These are phyloP conservation scores for Rubroboletus pulcherrimus DNA, from an alignment of 768 basidiomycete species.

Conservation along the genomic window DNA sequence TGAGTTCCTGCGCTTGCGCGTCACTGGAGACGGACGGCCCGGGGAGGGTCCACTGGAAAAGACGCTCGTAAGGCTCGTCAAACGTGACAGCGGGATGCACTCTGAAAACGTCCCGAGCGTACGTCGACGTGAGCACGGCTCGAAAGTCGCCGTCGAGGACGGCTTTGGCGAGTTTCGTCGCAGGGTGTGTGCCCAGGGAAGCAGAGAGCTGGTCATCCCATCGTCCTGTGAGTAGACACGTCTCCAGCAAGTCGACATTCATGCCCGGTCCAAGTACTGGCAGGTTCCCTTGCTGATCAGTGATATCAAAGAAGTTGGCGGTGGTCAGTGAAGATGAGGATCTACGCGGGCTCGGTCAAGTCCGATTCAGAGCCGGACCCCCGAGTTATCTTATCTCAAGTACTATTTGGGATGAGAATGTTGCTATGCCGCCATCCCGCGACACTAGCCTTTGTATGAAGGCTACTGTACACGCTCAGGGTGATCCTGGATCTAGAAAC, in stretches of 20 bases:
- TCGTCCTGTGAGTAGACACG: constrained; percentile 50
- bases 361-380: background rate
- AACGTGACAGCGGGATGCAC: constrained; percentile 30
- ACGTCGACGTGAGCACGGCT: constrained; percentile 44
- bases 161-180: constrained; percentile 44
- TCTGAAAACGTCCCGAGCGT: constrained; percentile 40
- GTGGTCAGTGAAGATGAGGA: constrained; percentile 2
- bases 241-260: constrained; percentile 41
- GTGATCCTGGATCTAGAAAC: background rate
- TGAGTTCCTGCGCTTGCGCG: constrained; percentile 46
- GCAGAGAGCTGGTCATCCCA: constrained; percentile 33
- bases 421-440: background rate
- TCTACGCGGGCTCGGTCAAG: background rate
- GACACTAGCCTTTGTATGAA: background rate
- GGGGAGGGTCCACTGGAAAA: constrained; percentile 32
- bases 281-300: background rate
- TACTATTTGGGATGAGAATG: too few relatives aligned
- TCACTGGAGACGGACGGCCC: constrained; percentile 26
- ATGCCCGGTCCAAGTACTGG: constrained; percentile 4
- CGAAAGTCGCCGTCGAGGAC: constrained; percentile 61
- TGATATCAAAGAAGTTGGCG: background rate
- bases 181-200: constrained; percentile 21
- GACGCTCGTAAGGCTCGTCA: constrained; percentile 37
- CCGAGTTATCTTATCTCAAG: constrained; percentile 12
- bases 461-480: background rate